phyloP scores from a whole-genome alignment of 2,329 filamentous ascomycete genomes.

The Ascochyta clinopodiicola region DNA sequence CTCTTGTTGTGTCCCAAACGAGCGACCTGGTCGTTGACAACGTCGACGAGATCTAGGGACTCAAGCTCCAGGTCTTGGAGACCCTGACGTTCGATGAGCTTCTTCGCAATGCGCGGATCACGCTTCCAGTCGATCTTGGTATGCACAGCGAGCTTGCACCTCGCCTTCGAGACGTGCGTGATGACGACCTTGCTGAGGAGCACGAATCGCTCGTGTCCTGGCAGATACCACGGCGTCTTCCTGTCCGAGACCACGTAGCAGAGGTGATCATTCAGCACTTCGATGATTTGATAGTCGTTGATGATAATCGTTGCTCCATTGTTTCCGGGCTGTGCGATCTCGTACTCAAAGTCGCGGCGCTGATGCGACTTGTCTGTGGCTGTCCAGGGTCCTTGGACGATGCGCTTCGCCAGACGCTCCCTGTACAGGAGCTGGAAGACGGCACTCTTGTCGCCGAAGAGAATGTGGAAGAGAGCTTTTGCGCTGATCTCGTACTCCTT shows the following conservation, averaged over 20 bases:
- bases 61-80: slow-evolving; percentile 76
- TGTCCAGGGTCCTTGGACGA: slow-evolving; percentile 86
- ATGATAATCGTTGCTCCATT: slow-evolving; percentile 58
- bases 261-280: slow-evolving; percentile 64
- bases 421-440: slow-evolving; percentile 92
- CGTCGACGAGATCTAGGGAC: slow-evolving; percentile 75
- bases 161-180: slow-evolving; percentile 89
- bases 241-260: slow-evolving; percentile 72
- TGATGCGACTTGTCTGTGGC: slow-evolving; percentile 73
- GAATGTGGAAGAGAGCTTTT: slow-evolving; percentile 92
- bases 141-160: slow-evolving; percentile 88
- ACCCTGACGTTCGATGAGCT: slow-evolving; percentile 68
- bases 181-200: slow-evolving; percentile 91
- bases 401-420: slow-evolving; percentile 60
- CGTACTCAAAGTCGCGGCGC: slow-evolving; percentile 81
- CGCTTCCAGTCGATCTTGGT: slow-evolving; percentile 87
- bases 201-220: slow-evolving; percentile 78
- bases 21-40: slow-evolving; percentile 78
- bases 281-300: slow-evolving; percentile 84
- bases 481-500: slow-evolving; percentile 88
- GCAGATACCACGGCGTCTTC: slow-evolving; percentile 80
- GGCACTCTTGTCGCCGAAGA: slow-evolving; percentile 95
- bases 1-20: slow-evolving; percentile 75
- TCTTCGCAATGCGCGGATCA: slow-evolving; percentile 50
- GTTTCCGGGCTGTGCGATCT: slow-evolving; percentile 63